Evolutionary conservation across 805 yeast genomes (phyloP), one percentile per base, ranked within the genome.

Genomic region (Barnettozyma californica): DNA sequence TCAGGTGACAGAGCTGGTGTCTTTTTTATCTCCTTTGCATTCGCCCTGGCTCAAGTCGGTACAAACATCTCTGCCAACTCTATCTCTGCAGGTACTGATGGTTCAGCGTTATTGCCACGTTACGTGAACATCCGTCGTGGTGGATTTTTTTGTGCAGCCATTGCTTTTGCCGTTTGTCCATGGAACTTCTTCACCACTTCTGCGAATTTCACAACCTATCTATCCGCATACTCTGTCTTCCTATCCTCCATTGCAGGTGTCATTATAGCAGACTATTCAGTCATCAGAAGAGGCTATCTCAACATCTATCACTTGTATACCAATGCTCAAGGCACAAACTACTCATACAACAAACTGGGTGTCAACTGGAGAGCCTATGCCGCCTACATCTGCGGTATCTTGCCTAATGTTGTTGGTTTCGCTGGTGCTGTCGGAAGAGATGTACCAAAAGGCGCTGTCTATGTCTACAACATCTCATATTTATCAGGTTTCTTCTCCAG

Each of bases 361-460:
- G 57, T 79, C 65, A 87, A 88, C 63, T 87, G 95, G 94, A 75
- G 95, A 64, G 96, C 92, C 2, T 81, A 78, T 55, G 79, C 74
- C 29, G 94, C 96, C 1, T 89, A 89, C 63, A 64, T 89, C 54
- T 74, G 83, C 55, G 96, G 96, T 47, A 83, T 90, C 50, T 70
- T 81, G 33, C 94, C 95, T 42, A 89, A 88, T 59, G 83, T 89
- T 60, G 85, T 85, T 19, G 97, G 97, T 1, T 89, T 89, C 58
- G 92, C 84, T 7, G 89, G 95, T 53, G 89, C 90, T 9, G 81
- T 87, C 21, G 87, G 83, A 36, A 77, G 81, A n/a, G 75, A 72
- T 51, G 95, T 88, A 14, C 95, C 96, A 26, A 68, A 70, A 42
- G 95, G 92, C 29, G 96, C 96, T 10, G 77, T 80, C 50, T 73